Conservation (phyloP, 805 yeast species). For the Candida namnaoensis region DNA sequence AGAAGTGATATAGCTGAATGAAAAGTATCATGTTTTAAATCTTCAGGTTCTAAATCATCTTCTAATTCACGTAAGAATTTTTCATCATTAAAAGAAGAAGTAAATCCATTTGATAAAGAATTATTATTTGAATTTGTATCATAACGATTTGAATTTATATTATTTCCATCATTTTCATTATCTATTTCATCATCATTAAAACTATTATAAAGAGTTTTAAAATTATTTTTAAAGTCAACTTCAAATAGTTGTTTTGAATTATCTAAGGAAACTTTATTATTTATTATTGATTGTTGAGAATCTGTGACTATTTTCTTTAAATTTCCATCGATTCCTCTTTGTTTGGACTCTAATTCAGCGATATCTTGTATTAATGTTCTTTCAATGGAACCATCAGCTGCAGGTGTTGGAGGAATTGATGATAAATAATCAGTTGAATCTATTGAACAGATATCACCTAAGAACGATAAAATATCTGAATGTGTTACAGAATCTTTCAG, state of each 20-base stretch:
- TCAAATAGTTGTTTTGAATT: constrained; percentile 21
- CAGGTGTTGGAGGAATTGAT: constrained; percentile 31
- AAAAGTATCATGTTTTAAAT: constrained; percentile 19
- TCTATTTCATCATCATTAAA: constrained; percentile 20
- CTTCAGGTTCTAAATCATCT: constrained; percentile 11
- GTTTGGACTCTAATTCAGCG: constrained; percentile 61
- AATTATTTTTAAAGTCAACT: constrained; percentile 20
- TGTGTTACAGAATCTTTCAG: constrained; percentile 25
- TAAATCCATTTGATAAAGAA: background rate
- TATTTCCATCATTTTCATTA: constrained; percentile 20
- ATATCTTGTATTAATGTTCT: constrained; percentile 55
- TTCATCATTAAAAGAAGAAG: background rate
- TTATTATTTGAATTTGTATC: constrained; percentile 5
- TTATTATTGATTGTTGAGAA: constrained; percentile 28
- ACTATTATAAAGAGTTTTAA: constrained; percentile 21
- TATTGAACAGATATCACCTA: constrained; percentile 35
- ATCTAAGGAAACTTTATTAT: constrained; percentile 32
- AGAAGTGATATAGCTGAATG: constrained; percentile 14
- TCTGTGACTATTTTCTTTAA: constrained; percentile 29
- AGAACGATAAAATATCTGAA: constrained; percentile 23
- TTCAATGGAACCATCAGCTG: constrained; percentile 17
- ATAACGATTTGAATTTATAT: constrained; percentile 12
- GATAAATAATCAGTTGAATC: constrained; percentile 35
- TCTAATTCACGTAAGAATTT: constrained; percentile 12
- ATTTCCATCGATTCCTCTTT: constrained; percentile 36